Evolutionary conservation across 306 rosid genomes (phyloP).

Genomic region (Crotalaria pallida): DNA sequence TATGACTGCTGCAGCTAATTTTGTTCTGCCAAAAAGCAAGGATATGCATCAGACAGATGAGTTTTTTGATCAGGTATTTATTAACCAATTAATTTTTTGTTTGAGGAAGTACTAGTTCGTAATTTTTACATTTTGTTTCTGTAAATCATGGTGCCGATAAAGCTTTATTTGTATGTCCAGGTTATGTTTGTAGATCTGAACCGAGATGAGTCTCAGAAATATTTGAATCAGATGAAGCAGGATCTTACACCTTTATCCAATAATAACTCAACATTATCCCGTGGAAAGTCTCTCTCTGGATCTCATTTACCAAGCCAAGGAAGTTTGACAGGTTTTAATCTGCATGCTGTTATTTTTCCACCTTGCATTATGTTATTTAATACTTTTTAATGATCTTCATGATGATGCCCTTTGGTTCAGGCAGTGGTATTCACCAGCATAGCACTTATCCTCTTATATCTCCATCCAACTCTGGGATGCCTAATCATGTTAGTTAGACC

Average conservation of each 20-base stretch:
- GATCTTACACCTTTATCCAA: constrained; percentile 11
- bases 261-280: background rate
- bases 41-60: constrained; percentile 47
- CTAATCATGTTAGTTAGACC: constrained; percentile 35
- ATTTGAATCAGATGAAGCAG: constrained; percentile 49
- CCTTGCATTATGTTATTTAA: background rate
- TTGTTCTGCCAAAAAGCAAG: constrained; percentile 51
- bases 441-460: constrained; percentile 10
- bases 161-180: constrained; percentile 26
- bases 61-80: constrained; percentile 45
- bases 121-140: background rate
- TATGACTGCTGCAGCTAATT: constrained; percentile 38
- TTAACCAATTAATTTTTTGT: background rate
- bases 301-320: constrained; percentile 28
- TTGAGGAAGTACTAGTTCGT: background rate
- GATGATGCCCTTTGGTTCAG: constrained; percentile 20
- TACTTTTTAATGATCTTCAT: background rate
- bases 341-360: background rate
- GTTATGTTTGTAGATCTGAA: constrained; percentile 55
- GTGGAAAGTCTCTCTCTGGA: constrained; percentile 1
- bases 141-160: background rate
- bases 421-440: background rate
- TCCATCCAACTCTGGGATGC: constrained; percentile 9
- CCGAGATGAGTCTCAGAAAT: constrained; percentile 39
- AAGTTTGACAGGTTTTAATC: constrained; percentile 20